Percentiles rank a stretch among this genome's conserved stretches.
phyloP scores from a whole-genome alignment of 2,329 filamentous ascomycete species.

The Colletotrichum somersetense region DNA sequence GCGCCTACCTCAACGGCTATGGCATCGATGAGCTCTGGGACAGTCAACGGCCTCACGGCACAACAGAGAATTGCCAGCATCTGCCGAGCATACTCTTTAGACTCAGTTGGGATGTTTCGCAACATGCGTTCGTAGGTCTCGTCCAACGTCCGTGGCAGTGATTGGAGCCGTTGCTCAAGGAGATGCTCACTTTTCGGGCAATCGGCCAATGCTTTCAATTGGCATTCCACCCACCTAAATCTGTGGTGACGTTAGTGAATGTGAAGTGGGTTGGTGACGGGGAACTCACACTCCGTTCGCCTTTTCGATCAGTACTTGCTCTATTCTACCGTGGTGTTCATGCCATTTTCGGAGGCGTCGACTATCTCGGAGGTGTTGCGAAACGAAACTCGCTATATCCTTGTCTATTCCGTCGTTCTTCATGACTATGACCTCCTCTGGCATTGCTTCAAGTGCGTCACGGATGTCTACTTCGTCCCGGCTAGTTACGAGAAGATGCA shows the following conservation, averaged over 20 bases:
- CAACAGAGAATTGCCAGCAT: conserved; percentile 11
- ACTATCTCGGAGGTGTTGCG: not conserved
- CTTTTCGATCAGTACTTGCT: not conserved
- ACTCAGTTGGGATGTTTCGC: not conserved
- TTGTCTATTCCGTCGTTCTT: not conserved
- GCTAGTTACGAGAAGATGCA: not conserved
- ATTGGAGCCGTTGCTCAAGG: conserved; percentile 31
- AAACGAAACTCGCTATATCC: not conserved
- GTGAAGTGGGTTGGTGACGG: not conserved
- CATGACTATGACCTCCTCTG: not conserved
- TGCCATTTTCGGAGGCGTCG: not conserved
- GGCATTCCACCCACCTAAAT: conserved; percentile 5
- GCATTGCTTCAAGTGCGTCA: not conserved
- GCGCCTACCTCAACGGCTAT: not conserved
- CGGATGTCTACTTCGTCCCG: not conserved
- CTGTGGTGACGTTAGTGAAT: not conserved
- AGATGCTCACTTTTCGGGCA: not conserved
- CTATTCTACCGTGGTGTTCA: not conserved
- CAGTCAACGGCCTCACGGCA: conserved; percentile 6
- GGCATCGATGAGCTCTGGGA: conserved; percentile 12
- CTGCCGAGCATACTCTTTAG: not conserved
- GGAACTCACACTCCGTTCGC: not conserved
- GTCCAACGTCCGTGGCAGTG: conserved; percentile 46
- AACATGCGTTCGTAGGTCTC: conserved; percentile 46
- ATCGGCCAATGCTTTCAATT: not conserved